A percentile compares a stretch with the other conserved stretches of the same genome.
phyloP scores from a whole-genome alignment of 257 asterid genomes.

The Nicotiana paniculata region DNA sequence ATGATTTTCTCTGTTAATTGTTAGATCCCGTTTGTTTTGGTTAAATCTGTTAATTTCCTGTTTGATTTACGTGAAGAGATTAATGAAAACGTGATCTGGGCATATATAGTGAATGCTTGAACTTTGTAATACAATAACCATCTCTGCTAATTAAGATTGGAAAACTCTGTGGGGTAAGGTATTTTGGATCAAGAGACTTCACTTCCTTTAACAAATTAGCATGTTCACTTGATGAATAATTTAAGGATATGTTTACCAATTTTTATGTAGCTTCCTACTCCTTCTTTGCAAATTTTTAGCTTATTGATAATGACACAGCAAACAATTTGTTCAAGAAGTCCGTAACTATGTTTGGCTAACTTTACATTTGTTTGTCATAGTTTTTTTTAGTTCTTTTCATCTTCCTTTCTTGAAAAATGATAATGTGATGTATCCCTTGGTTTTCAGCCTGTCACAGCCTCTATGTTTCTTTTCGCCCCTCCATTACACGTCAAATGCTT shows the following conservation, averaged over 20 bases:
- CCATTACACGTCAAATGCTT: no score
- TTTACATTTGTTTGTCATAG: not conserved
- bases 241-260: not conserved
- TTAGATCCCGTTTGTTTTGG: no score
- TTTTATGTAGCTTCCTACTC: not conserved
- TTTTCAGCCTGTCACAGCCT: no score
- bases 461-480: no score
- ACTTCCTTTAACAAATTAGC: not conserved
- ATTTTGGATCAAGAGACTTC: not conserved
- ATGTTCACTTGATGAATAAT: not conserved
- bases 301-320: not conserved
- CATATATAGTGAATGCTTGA: no score
- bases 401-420: not conserved
- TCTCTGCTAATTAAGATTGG: no score
- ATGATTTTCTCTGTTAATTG: no score
- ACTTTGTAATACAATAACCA: no score
- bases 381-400: not conserved
- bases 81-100: no score
- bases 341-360: not conserved
- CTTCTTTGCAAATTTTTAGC: not conserved
- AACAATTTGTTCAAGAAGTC: not conserved
- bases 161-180: conserved; percentile 66
- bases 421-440: conserved; percentile 8
- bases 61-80: no score
- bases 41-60: no score